phyloP scores from a whole-genome alignment of 2,329 filamentous ascomycete genomes.

The Phyllosticta ampelicida region DNA sequence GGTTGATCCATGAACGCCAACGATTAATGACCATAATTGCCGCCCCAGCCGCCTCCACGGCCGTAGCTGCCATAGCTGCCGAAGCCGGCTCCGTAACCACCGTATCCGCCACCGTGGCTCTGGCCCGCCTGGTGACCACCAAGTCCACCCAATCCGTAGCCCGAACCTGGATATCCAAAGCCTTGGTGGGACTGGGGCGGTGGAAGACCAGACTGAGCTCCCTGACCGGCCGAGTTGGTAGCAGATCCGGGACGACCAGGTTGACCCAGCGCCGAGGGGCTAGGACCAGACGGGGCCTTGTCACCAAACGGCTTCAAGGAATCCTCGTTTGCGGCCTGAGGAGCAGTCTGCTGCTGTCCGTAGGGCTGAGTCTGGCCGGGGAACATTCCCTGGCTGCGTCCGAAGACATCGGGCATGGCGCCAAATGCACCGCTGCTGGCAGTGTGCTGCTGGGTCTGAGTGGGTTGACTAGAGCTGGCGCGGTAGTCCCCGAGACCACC shows the following conservation, averaged over 20 bases:
- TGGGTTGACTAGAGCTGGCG: conserved; percentile 45
- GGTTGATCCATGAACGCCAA: conserved; percentile 10
- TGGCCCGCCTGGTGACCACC: conserved; percentile 37
- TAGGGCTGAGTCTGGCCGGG: conserved; percentile 39
- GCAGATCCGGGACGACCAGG: conserved; percentile 53
- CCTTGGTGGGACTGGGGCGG: conserved; percentile 46
- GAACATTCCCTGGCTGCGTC: conserved; percentile 47
- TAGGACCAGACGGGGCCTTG: conserved; percentile 44
- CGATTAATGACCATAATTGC: conserved; percentile 30
- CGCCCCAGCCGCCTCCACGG: conserved; percentile 39
- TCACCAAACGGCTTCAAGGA: conserved; percentile 47
- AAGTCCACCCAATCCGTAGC: conserved; percentile 43
- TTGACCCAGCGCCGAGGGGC: conserved; percentile 49
- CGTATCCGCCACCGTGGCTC: conserved; percentile 32
- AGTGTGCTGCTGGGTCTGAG: conserved; percentile 43
- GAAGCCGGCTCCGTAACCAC: conserved; percentile 32
- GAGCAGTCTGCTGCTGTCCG: conserved; percentile 40
- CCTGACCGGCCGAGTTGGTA: conserved; percentile 43
- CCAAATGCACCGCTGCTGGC: conserved; percentile 40
- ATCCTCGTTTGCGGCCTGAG: conserved; percentile 41
- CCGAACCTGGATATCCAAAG: conserved; percentile 45
- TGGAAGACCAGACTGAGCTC: conserved; percentile 41
- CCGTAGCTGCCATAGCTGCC: conserved; percentile 31
- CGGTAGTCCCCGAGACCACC: conserved; percentile 50
- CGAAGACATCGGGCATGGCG: conserved; percentile 49